Evolutionary conservation across 345 rosid genomes (phyloP).

Genomic region (Murraya paniculata): DNA sequence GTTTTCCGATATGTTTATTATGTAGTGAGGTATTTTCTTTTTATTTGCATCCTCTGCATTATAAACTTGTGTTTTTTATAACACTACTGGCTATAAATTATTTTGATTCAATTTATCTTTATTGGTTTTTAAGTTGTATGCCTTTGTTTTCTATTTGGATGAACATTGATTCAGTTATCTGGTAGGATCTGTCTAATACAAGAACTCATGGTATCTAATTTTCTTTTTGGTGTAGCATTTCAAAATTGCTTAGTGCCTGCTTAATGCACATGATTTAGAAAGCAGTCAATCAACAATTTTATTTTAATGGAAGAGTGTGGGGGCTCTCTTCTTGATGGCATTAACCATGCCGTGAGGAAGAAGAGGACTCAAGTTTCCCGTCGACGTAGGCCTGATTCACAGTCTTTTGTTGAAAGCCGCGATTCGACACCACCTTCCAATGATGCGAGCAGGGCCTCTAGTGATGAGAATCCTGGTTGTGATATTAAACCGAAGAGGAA

Average conservation of each 20-base stretch:
- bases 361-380: constrained; percentile 67
- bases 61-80: constrained; percentile 8
- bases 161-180: neutral
- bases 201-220: constrained; percentile 1
- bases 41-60: constrained; percentile 11
- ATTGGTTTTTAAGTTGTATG: neutral
- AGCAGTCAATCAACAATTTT: constrained; percentile 14
- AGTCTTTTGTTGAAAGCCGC: constrained; percentile 25
- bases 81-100: neutral
- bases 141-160: neutral
- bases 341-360: constrained; percentile 56
- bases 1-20: neutral
- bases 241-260: neutral
- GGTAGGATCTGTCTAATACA: neutral
- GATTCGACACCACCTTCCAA: constrained; percentile 47
- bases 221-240: constrained; percentile 4
- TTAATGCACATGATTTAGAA: constrained; percentile 15
- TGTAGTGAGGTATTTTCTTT: neutral
- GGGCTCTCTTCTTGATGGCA: constrained; percentile 29
- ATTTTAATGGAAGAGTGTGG: constrained; percentile 52
- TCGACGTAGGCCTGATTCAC: constrained; percentile 61
- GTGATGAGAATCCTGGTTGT: constrained; percentile 56
- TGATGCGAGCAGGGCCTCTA: constrained; percentile 51
- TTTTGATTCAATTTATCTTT: neutral
- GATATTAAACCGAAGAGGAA: constrained; percentile 53